A percentile compares a stretch with the other conserved stretches of the same genome.
These are phyloP conservation scores for Spathaspora boniae DNA, from an alignment of 805 yeast genomes.

Conservation along the genomic window DNA sequence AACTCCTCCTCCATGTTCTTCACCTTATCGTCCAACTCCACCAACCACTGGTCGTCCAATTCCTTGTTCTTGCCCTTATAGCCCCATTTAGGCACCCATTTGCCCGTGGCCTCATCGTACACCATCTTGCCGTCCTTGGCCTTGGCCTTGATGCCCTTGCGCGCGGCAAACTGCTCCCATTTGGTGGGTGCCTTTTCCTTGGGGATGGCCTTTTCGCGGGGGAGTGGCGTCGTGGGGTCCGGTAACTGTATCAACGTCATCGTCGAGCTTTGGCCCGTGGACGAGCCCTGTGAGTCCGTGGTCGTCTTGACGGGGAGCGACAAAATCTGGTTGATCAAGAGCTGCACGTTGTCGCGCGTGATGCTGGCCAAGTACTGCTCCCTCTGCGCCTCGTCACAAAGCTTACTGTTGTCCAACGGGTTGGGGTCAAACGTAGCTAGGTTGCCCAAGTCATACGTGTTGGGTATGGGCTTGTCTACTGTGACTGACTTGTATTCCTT, in stretches of 20 bases:
- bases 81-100: constrained; percentile 99
- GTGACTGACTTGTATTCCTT: constrained; percentile 62
- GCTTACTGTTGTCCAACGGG: constrained; percentile 65
- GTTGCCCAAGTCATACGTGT: constrained; percentile 84
- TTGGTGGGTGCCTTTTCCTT: constrained; percentile 88
- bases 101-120: constrained; percentile 82
- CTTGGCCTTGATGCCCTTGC: constrained; percentile 90
- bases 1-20: constrained; percentile 53
- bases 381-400: constrained; percentile 51
- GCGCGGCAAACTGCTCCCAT: constrained; percentile 96
- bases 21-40: constrained; percentile 81
- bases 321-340: constrained; percentile 83
- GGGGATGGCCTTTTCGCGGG: constrained; percentile 95
- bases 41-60: constrained; percentile 89
- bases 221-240: constrained; percentile 73
- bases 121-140: constrained; percentile 86
- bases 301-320: constrained; percentile 88
- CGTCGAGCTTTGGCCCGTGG: constrained; percentile 64
- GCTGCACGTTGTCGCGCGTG: constrained; percentile 90
- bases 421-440: constrained; percentile 86
- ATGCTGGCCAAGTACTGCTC: constrained; percentile 62
- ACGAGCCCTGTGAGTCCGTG: constrained; percentile 61
- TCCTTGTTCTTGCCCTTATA: constrained; percentile 89
- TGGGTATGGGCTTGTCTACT: constrained; percentile 90
- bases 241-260: constrained; percentile 85